Evolutionary conservation across 2,329 filamentous ascomycete genomes (phyloP), one percentile per base, ranked within the genome.

Genomic region (Fusarium sp.): DNA sequence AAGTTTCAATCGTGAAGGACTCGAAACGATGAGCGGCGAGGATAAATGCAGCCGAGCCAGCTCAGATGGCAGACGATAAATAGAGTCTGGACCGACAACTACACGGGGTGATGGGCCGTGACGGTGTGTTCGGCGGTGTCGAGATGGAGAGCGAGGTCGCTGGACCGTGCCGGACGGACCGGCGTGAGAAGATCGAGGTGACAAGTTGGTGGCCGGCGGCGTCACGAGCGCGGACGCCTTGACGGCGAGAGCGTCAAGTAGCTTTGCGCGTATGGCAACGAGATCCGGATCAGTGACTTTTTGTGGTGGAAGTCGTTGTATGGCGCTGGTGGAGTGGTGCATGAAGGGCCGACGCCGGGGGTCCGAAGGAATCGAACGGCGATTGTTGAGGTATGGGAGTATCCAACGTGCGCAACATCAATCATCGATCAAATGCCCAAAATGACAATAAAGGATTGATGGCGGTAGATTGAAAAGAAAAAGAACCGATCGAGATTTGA

Each of bases 11-110:
- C 80, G 77, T 4, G 80, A 82, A 7, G 80, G 79, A 17, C 79
- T 81, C 28, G 73, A 78, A 28, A 82, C 75, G 44, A 82, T 77
- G 56, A 82, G 76, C 1, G 80, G 80, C 13, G 73, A 71, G 6
- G 76, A 70, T 9, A 80, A 65, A 19, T 70, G 69, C 13, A 81
- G 70, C 3, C 72, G 74, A 28, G 69, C 73, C 8, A 82, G 71
- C 59, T 82, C 80, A 14, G 68, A 67, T 7, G 80, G 73, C 7
- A 82, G 70, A 7, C 73, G 75, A 19, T 71, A 52, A 47, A 81
- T 62, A 33, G 77, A 73, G 36, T 78, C 77, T 3, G 69, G 67
- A 4, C 80, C 80, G 55, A 77, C 77, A 36, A 82, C 76, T 28
- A 81, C 62, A 28, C 78, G 77, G 15, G 80, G 77, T 5, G 75